These are phyloP conservation scores for Santalum album DNA, from an alignment of 164 flowering plant species.

Conservation along the genomic window DNA sequence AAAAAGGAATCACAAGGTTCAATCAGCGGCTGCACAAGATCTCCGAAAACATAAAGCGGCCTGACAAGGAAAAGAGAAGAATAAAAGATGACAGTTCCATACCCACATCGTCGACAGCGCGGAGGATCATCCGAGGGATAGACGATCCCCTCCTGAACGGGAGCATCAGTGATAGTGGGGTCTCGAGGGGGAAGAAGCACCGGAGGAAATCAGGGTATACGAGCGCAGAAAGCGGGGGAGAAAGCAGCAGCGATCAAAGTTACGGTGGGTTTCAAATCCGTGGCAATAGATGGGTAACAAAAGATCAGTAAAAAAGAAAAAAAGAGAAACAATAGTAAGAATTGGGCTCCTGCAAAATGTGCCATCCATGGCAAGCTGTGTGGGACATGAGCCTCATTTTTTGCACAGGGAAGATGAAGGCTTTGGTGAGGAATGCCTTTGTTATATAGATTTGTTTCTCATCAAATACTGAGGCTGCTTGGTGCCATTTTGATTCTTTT, in stretches of 20 bases:
- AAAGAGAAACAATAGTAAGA: too few relatives aligned
- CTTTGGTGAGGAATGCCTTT: too few relatives aligned
- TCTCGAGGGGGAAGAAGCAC: slow-evolving; percentile 54
- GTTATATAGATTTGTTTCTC: too few relatives aligned
- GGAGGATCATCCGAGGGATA: slow-evolving; percentile 73
- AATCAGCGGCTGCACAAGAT: slow-evolving; percentile 75
- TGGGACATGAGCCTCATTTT: too few relatives aligned
- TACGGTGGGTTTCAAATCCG: slow-evolving; percentile 51
- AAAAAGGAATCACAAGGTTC: slow-evolving; percentile 76
- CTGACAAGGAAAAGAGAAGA: slow-evolving; percentile 57
- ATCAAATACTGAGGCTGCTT: too few relatives aligned
- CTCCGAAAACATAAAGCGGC: slow-evolving; percentile 73
- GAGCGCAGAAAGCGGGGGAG: slow-evolving; percentile 79
- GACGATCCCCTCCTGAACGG: slow-evolving; percentile 94
- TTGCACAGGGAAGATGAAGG: too few relatives aligned
- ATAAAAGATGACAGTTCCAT: slow-evolving; percentile 75
- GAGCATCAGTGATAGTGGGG: slow-evolving; percentile 73
- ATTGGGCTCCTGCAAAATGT: too few relatives aligned
- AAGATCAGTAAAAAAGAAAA: slow-evolving; percentile 38
- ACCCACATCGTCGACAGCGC: slow-evolving; percentile 33
- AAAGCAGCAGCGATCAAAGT: slow-evolving; percentile 50
- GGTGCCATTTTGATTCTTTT: too few relatives aligned
- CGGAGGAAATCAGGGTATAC: slow-evolving; percentile 65
- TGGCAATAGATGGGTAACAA: slow-evolving; percentile 79
- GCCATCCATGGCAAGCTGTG: too few relatives aligned